phyloP scores from a whole-genome alignment of 768 basidiomycete species.

The Psilocybe cubensis region DNA sequence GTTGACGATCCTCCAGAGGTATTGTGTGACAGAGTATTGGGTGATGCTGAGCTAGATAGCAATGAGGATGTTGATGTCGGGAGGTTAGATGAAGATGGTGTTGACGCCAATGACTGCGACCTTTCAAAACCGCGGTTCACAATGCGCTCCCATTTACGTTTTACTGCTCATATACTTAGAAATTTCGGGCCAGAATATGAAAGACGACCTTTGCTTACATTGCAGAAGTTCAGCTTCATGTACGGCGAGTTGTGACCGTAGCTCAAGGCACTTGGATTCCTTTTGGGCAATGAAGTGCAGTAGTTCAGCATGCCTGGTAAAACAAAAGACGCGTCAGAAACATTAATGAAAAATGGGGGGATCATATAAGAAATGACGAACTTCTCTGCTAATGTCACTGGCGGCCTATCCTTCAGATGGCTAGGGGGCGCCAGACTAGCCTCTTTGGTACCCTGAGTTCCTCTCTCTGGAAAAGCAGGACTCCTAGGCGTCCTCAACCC shows the following conservation, averaged over 20 bases:
- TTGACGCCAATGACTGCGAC: slow-evolving; percentile 21
- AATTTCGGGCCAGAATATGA: neutral
- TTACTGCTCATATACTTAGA: slow-evolving; percentile 48
- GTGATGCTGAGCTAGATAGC: neutral
- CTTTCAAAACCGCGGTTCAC: slow-evolving; percentile 63
- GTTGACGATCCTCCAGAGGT: slow-evolving; percentile 5
- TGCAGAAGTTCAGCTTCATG: slow-evolving; percentile 78
- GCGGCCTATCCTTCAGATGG: slow-evolving; percentile 38
- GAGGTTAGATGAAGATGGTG: slow-evolving; percentile 10
- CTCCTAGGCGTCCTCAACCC: slow-evolving; percentile 14
- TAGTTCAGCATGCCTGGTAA: slow-evolving; percentile 79
- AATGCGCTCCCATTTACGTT: slow-evolving; percentile 85
- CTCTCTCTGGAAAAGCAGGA: slow-evolving; percentile 5
- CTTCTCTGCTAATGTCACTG: slow-evolving; percentile 74
- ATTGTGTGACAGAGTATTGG: slow-evolving; percentile 1
- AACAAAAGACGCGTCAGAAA: neutral
- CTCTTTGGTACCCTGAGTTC: slow-evolving; percentile 24
- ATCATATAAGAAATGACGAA: slow-evolving; percentile 36
- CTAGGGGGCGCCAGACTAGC: slow-evolving; percentile 20
- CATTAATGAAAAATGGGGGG: neutral
- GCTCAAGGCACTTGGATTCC: slow-evolving; percentile 81
- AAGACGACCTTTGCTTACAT: slow-evolving; percentile 39
- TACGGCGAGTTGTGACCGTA: slow-evolving; percentile 70
- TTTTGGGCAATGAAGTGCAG: slow-evolving; percentile 88
- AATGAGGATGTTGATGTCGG: neutral